Evolutionary conservation across 148 eudicot species (phyloP).

Genomic region (Rhododendron simsii): DNA sequence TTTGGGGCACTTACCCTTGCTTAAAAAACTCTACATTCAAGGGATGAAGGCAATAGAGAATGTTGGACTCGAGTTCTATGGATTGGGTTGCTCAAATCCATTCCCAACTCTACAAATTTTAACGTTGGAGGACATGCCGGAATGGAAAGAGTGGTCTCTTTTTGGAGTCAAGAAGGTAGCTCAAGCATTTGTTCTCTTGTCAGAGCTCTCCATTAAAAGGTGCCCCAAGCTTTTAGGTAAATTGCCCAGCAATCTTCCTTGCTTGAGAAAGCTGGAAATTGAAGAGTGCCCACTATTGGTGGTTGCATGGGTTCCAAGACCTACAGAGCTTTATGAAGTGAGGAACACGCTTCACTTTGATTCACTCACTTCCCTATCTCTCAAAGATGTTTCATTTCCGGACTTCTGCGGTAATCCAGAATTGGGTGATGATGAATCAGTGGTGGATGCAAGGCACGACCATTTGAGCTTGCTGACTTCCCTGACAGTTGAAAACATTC

Average conservation of each 20-base stretch:
- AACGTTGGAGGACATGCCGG: too few species aligned
- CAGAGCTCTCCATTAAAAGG: constrained; percentile 2
- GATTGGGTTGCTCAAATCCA: too few species aligned
- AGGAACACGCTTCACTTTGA: too few species aligned
- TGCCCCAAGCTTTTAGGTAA: constrained; percentile 14
- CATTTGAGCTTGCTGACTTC: neutral
- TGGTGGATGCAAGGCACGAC: neutral
- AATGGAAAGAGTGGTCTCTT: constrained; percentile 18
- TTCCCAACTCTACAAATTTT: too few species aligned
- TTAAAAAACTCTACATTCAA: too few species aligned
- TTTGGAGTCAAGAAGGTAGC: neutral
- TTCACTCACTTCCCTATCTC: neutral
- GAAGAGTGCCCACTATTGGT: neutral
- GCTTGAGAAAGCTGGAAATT: neutral
- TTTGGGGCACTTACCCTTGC: too few species aligned
- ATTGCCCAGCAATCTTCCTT: neutral
- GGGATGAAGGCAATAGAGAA: too few species aligned
- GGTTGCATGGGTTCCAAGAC: neutral
- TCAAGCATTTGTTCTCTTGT: constrained; percentile 5
- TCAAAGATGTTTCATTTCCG: neutral
- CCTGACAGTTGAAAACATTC: neutral
- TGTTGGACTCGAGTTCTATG: too few species aligned
- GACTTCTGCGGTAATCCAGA: neutral
- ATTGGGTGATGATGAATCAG: neutral
- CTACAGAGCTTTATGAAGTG: neutral